A percentile compares a stretch with the other conserved stretches of the same genome.
Conservation (phyloP, 2,329 filamentous ascomycete species). For the Monosporascus sp. region DNA sequence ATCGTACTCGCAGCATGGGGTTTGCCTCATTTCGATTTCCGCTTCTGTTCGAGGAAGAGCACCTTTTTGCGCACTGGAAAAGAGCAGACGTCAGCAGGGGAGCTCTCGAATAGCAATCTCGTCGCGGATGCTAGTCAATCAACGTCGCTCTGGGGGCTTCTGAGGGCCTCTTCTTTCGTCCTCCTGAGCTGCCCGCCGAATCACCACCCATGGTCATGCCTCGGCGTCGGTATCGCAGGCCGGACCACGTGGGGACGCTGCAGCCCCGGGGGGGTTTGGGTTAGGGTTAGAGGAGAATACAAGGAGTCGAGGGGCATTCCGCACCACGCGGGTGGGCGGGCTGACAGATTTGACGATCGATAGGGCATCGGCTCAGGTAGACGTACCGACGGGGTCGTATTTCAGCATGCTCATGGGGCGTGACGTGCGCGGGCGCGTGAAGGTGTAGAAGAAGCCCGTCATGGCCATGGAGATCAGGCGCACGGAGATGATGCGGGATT, state of each 20-base stretch:
- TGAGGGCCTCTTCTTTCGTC: too few relatives aligned
- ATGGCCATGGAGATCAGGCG: constrained; percentile 97
- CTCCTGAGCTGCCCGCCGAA: too few relatives aligned
- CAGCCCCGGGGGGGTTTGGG: not conserved
- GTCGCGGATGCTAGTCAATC: too few relatives aligned
- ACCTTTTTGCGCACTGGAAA: constrained; percentile 83
- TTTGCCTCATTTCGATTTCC: constrained; percentile 55
- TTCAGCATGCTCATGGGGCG: constrained; percentile 94
- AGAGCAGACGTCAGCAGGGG: not conserved
- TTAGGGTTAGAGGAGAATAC: not conserved
- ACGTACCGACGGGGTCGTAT: constrained; percentile 90
- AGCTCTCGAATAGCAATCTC: too few relatives aligned
- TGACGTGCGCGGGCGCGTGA: constrained; percentile 73
- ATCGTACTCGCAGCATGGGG: not conserved
- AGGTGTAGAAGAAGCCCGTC: constrained; percentile 95
- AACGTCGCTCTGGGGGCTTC: too few relatives aligned
- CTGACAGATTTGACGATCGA: not conserved
- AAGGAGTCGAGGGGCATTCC: not conserved
- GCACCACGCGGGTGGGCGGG: not conserved
- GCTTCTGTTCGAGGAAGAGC: constrained; percentile 89
- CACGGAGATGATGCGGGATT: constrained; percentile 88
- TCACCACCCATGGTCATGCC: too few relatives aligned
- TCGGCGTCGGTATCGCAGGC: too few relatives aligned
- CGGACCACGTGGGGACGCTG: not conserved
- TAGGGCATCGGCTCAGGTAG: not conserved